Conservation (phyloP, 163 green algal genomes). For the Dunaliella salina region DNA sequence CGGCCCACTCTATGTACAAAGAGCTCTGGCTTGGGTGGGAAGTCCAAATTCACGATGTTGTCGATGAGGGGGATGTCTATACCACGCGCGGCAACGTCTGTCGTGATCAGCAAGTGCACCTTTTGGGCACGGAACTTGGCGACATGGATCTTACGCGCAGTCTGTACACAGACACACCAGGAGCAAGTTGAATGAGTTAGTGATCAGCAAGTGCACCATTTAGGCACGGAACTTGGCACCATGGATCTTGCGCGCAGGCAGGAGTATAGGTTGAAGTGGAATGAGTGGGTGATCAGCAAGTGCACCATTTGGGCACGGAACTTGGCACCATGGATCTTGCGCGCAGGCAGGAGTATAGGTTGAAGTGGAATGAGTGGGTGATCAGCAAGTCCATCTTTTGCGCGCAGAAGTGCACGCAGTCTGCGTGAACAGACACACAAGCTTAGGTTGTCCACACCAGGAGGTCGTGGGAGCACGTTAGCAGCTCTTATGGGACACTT, state of each 20-base stretch:
- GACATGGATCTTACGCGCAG: slow-evolving; percentile 90
- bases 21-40: slow-evolving; percentile 88
- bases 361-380: too few relatives aligned
- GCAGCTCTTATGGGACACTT: too few relatives aligned
- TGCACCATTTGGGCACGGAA: slow-evolving; percentile 66
- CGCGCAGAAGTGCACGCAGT: too few relatives aligned
- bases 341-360: slow-evolving; percentile 51
- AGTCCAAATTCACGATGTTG: slow-evolving; percentile 96
- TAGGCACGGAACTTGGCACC: slow-evolving; percentile 67
- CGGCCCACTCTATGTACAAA: slow-evolving; percentile 81
- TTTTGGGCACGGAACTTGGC: slow-evolving; percentile 80
- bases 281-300: slow-evolving; percentile 87
- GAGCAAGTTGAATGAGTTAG: too few relatives aligned
- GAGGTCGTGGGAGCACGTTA: too few relatives aligned
- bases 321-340: slow-evolving; percentile 91
- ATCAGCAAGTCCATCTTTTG: too few relatives aligned
- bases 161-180: slow-evolving; percentile 50
- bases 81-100: slow-evolving; percentile 92
- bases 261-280: not conserved
- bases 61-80: slow-evolving; percentile 96
- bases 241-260: slow-evolving; percentile 88
- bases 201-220: too few relatives aligned
- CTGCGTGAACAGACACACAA: too few relatives aligned
- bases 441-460: too few relatives aligned
- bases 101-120: slow-evolving; percentile 79